phyloP scores from a whole-genome alignment of 768 basidiomycete genomes.

The Auriscalpium vulgare region DNA sequence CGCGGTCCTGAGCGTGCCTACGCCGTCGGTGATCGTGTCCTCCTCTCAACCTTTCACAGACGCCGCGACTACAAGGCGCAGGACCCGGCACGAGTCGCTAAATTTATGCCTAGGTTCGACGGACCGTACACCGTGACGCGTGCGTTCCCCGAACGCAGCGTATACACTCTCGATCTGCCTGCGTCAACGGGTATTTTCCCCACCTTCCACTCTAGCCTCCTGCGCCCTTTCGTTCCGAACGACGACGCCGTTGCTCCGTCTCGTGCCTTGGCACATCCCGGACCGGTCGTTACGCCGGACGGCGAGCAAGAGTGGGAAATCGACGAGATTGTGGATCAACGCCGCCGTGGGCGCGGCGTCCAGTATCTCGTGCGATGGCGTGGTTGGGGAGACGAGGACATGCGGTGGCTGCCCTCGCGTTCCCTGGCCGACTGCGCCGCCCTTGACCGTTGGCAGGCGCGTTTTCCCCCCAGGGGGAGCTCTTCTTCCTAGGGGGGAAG shows the following conservation, averaged over 20 bases:
- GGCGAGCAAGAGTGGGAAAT: background rate
- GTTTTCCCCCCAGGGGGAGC: no score
- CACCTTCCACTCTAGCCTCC: background rate
- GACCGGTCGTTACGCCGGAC: background rate
- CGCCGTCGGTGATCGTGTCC: constrained; percentile 26
- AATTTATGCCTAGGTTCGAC: constrained; percentile 35
- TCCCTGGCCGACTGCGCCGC: no score
- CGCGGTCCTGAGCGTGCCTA: constrained; percentile 17
- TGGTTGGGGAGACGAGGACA: background rate
- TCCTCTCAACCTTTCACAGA: constrained; percentile 27
- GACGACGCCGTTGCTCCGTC: background rate
- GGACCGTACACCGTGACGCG: constrained; percentile 18
- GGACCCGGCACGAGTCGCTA: constrained; percentile 25
- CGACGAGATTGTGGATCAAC: background rate
- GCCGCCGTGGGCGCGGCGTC: background rate
- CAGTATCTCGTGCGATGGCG: background rate
- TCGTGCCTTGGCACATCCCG: background rate
- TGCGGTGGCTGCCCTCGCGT: no score
- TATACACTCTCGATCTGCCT: constrained; percentile 10
- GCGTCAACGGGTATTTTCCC: background rate
- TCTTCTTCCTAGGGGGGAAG: no score
- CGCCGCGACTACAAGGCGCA: constrained; percentile 19
- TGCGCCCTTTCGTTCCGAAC: background rate
- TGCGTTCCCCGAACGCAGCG: constrained; percentile 8
- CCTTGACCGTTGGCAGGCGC: no score